Evolutionary conservation across 1,284 basidiomycete species (phyloP), one percentile per base, ranked within the genome.

Genomic region (Rugosomyces carneus): DNA sequence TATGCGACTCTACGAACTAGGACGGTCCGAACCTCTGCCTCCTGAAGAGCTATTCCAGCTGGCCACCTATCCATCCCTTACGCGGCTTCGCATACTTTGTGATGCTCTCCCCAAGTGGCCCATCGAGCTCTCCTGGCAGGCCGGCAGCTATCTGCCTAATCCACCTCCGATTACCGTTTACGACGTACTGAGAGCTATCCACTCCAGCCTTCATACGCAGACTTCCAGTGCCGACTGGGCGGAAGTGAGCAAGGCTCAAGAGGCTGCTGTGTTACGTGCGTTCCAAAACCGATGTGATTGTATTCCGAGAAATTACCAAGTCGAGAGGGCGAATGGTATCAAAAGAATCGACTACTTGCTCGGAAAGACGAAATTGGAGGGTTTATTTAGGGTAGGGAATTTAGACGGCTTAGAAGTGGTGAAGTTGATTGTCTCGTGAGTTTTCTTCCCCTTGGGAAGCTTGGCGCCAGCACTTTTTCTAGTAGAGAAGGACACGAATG

Each of bases 91-190:
- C 9, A 77, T 87, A 57, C 59, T 71, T 0, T 80, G 75, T 58
- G 78, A 84, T 45, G 53, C 59, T 7, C 66, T 82, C 35, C 76
- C 78, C 0, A 59, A 76, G 24, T 86, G 82, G 83, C 76, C 80
- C 13, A 69, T 85, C 45, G 70, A 74, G 45, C 59, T 87, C 45
- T 59, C 55, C 0, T 54, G 62, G 13, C 46, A 31, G 35, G 23
- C 8, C 26, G 37, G 55, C 48, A 51, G 37, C 4, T 37, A 37
- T n/a, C 35, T n/a, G n/a, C n/a, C n/a, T n/a, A n/a, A 37, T 18
- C 16, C 35, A 9, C 35, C 35, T 3, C 76, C 78, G 2, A 75
- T 86, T 55, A 75, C 70, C 1, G 61, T 85, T 3, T 72, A 73
- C 26, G 82, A 84, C 51, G 68, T 85, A 23, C 62, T 86, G 27